Conservation (phyloP, 2,329 filamentous ascomycete genomes). For the Tolypocladium ophioglossoides region DNA sequence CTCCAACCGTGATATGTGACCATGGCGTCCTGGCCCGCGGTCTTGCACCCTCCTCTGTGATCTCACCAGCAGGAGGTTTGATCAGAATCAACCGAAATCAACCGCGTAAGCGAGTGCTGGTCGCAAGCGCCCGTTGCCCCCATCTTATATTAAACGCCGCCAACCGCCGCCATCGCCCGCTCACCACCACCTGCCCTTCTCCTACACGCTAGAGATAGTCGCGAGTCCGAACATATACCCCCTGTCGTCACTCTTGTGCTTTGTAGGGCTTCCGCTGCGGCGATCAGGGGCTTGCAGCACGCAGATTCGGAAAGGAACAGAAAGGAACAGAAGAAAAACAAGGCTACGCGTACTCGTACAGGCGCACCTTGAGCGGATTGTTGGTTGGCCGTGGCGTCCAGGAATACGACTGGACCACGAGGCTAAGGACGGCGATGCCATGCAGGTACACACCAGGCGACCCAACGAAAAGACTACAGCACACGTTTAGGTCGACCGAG, state of each 20-base stretch:
- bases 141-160: not conserved
- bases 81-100: not conserved
- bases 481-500: not conserved
- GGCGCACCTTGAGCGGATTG: not conserved
- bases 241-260: not conserved
- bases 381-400: not conserved
- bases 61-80: not conserved
- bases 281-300: slow-evolving; percentile 4
- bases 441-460: not conserved
- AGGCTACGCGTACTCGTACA: not conserved
- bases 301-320: not conserved
- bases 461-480: not conserved
- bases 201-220: not conserved
- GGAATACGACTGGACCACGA: not conserved
- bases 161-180: not conserved
- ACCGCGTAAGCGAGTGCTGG: not conserved
- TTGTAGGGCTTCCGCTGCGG: not conserved
- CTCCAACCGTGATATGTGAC: not conserved
- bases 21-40: not conserved
- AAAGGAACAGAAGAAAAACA: not conserved
- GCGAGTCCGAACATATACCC: not conserved
- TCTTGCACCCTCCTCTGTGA: not conserved
- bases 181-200: not conserved
- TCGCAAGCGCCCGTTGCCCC: not conserved
- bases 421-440: not conserved